phyloP scores from a whole-genome alignment of 2,329 filamentous ascomycete genomes.

The Teratosphaeria destructans region DNA sequence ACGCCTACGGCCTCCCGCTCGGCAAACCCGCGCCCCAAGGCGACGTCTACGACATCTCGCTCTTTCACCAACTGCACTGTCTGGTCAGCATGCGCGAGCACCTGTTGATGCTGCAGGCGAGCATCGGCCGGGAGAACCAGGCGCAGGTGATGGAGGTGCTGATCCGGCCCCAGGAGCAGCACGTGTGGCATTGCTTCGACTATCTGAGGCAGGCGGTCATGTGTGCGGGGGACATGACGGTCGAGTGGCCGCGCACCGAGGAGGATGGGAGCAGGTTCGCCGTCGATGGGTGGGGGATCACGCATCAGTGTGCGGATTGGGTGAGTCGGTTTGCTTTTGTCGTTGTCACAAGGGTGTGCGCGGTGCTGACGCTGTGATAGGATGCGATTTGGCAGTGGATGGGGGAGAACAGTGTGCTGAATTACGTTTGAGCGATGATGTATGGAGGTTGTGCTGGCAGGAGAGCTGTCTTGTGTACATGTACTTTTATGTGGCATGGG shows the following conservation, averaged over 20 bases:
- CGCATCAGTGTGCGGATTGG: slow-evolving; percentile 22
- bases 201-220: slow-evolving; percentile 22
- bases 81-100: slow-evolving; percentile 22
- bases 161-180: slow-evolving; percentile 14
- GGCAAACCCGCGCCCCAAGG: slow-evolving; percentile 17
- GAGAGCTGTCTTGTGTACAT: neutral
- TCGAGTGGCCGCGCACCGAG: slow-evolving; percentile 24
- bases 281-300: slow-evolving; percentile 25
- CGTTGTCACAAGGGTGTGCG: neutral
- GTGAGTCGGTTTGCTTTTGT: slow-evolving; percentile 7
- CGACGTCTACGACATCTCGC: slow-evolving; percentile 24
- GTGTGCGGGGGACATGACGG: slow-evolving; percentile 21
- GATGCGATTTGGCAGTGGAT: slow-evolving; percentile 5
- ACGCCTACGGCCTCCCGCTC: slow-evolving; percentile 15
- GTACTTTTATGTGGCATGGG: neutral
- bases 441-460: neutral
- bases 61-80: slow-evolving; percentile 29
- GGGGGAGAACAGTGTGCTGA: slow-evolving; percentile 5
- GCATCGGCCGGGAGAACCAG: slow-evolving; percentile 7
- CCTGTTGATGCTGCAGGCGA: slow-evolving; percentile 16
- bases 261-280: slow-evolving; percentile 20
- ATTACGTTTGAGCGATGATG: neutral
- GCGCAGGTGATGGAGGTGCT: slow-evolving; percentile 11
- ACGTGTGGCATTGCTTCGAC: slow-evolving; percentile 23
- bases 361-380: neutral